Percentiles rank a stretch among this genome's conserved stretches.
These are phyloP conservation scores for Favolaschia claudopus DNA, from an alignment of 768 basidiomycete genomes.

Conservation along the genomic window DNA sequence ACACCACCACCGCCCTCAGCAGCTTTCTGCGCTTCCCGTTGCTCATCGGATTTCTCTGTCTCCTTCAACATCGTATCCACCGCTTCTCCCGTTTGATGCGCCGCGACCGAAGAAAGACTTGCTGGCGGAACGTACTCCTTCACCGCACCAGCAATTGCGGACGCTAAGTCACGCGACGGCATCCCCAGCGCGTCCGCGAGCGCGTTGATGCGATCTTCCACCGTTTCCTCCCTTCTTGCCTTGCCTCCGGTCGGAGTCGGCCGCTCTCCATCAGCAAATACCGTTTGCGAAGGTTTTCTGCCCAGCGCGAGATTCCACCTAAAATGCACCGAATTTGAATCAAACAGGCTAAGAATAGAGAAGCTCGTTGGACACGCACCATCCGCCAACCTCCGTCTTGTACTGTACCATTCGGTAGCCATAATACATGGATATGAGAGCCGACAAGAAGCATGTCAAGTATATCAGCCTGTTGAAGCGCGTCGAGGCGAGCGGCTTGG, in stretches of 20 bases:
- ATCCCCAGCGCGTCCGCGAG: slow-evolving; percentile 71
- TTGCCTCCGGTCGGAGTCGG: not conserved
- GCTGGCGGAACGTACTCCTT: slow-evolving; percentile 66
- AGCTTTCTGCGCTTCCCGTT: slow-evolving; percentile 12
- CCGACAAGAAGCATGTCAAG: slow-evolving; percentile 47
- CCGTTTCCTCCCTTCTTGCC: slow-evolving; percentile 31
- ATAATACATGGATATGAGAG: slow-evolving; percentile 58
- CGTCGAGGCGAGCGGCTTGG: slow-evolving; percentile 52
- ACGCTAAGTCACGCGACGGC: slow-evolving; percentile 64
- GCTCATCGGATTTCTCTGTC: slow-evolving; percentile 22
- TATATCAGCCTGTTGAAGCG: slow-evolving; percentile 61
- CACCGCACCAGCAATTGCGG: slow-evolving; percentile 68
- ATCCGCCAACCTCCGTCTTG: slow-evolving; percentile 62
- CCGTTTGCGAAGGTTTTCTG: slow-evolving; percentile 37
- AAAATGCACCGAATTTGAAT: not conserved
- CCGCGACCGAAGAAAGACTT: slow-evolving; percentile 62
- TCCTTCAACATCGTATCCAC: slow-evolving; percentile 48
- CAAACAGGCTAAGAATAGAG: not conserved
- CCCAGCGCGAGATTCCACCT: slow-evolving; percentile 59
- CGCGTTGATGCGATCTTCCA: slow-evolving; percentile 65
- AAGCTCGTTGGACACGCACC: slow-evolving; percentile 46
- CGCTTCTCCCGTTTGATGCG: slow-evolving; percentile 53
- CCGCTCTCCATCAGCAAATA: not conserved
- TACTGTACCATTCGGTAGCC: slow-evolving; percentile 56
- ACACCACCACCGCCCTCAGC: slow-evolving; percentile 32